A percentile compares a stretch with the other conserved stretches of the same genome.
phyloP scores from a whole-genome alignment of 768 basidiomycete species.

The Butyriboletus loyo region DNA sequence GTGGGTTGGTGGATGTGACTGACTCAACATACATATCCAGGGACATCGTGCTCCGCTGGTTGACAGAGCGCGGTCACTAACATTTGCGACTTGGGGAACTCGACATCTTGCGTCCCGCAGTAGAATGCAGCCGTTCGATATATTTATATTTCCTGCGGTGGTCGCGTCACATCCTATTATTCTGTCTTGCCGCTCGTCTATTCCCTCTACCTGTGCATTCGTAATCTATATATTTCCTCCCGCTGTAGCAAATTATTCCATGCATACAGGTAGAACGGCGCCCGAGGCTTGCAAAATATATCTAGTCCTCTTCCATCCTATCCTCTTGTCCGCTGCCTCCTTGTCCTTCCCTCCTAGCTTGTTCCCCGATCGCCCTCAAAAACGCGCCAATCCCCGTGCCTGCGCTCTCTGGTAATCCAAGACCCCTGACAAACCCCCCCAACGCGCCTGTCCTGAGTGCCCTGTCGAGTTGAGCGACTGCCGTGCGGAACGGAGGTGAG shows the following conservation, averaged over 20 bases:
- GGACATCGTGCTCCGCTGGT: slow-evolving; percentile 88
- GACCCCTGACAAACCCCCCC: slow-evolving; percentile 66
- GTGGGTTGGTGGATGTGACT: neutral
- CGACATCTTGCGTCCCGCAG: neutral
- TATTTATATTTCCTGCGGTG: neutral
- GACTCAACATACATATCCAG: slow-evolving; percentile 30
- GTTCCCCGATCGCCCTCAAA: slow-evolving; percentile 74
- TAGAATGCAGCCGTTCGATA: neutral
- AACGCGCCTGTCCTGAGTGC: slow-evolving; percentile 80
- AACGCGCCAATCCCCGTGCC: slow-evolving; percentile 77
- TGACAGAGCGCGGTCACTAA: slow-evolving; percentile 71
- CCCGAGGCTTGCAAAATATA: neutral
- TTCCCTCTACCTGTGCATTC: neutral
- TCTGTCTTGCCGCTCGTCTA: neutral
- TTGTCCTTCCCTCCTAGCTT: slow-evolving; percentile 52
- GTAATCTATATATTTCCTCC: neutral
- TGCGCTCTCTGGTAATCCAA: slow-evolving; percentile 85
- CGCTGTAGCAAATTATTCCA: neutral
- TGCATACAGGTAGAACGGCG: neutral
- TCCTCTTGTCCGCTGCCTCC: slow-evolving; percentile 36
- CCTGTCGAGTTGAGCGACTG: slow-evolving; percentile 78
- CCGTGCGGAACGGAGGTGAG: slow-evolving; percentile 79
- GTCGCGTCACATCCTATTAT: neutral
- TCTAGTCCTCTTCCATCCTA: slow-evolving; percentile 78
- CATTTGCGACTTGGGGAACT: neutral